These are phyloP conservation scores for Solanum bukasovii DNA, from an alignment of 257 asterid species.

Conservation along the genomic window DNA sequence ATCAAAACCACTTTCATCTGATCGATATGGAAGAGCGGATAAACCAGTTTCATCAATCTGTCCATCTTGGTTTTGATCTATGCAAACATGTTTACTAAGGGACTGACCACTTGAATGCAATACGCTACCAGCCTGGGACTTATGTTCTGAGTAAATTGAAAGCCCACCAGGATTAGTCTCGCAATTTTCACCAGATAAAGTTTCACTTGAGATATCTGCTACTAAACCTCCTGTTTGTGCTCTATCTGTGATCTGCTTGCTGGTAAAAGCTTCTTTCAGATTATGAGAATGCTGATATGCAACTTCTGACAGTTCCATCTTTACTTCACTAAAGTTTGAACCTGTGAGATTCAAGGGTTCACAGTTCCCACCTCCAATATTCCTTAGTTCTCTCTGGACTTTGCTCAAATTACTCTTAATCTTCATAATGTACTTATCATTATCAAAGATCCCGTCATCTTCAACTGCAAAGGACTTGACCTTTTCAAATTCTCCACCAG, in stretches of 20 bases:
- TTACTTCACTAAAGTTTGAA: slow-evolving; percentile 10
- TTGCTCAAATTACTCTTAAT: slow-evolving; percentile 14
- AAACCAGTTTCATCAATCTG: slow-evolving; percentile 11
- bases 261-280: slow-evolving; percentile 10
- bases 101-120: slow-evolving; percentile 17
- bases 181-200: slow-evolving; percentile 13
- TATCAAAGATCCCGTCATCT: slow-evolving; percentile 14
- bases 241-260: slow-evolving; percentile 9
- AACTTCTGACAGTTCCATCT: slow-evolving; percentile 13
- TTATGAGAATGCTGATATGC: slow-evolving; percentile 15
- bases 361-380: slow-evolving; percentile 4
- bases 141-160: slow-evolving; percentile 12
- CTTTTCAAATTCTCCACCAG: slow-evolving; percentile 14
- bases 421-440: slow-evolving; percentile 6
- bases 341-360: slow-evolving; percentile 6
- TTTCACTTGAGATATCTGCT: slow-evolving; percentile 16
- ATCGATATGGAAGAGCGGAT: slow-evolving; percentile 7
- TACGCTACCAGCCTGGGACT: slow-evolving; percentile 1
- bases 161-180: slow-evolving; percentile 1
- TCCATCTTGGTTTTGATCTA: slow-evolving; percentile 15
- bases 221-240: slow-evolving; percentile 9
- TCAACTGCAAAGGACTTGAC: slow-evolving; percentile 14
- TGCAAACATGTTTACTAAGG: slow-evolving; percentile 14
- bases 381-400: slow-evolving; percentile 16
- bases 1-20: slow-evolving; percentile 12